Evolutionary conservation across 345 rosid species (phyloP).

Genomic region (Gossypium arboreum): DNA sequence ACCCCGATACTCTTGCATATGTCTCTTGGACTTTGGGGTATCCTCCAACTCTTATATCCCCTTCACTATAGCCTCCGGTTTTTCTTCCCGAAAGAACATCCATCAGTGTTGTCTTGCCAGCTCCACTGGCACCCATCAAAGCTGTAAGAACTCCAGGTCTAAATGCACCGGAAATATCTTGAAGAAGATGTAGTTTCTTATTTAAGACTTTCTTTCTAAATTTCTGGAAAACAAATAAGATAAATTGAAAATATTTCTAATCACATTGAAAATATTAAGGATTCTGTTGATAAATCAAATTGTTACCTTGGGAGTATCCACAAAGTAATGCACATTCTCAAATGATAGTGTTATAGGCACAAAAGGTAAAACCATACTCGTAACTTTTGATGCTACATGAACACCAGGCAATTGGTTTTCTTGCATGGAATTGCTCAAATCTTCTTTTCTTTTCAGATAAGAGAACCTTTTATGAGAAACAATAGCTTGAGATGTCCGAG

Average conservation of each 20-base stretch:
- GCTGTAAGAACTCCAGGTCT: constrained; percentile 78
- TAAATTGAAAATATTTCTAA: neutral
- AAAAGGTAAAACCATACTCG: constrained; percentile 56
- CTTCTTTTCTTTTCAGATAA: constrained; percentile 31
- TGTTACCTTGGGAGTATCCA: constrained; percentile 58
- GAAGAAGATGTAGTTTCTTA: constrained; percentile 61
- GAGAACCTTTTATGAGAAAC: neutral
- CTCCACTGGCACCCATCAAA: constrained; percentile 91
- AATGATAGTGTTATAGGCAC: constrained; percentile 54
- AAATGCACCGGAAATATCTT: constrained; percentile 57
- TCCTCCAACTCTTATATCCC: constrained; percentile 66
- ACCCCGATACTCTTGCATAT: constrained; percentile 76
- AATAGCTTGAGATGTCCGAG: constrained; percentile 20
- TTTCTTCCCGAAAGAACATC: constrained; percentile 63
- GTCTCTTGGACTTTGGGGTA: constrained; percentile 66
- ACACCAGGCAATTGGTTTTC: constrained; percentile 13
- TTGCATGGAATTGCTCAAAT: constrained; percentile 5
- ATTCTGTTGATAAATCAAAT: neutral
- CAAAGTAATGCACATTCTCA: constrained; percentile 50
- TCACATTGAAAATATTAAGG: neutral
- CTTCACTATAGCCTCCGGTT: constrained; percentile 57
- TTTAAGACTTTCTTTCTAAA: constrained; percentile 32
- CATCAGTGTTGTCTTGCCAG: constrained; percentile 81
- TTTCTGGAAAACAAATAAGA: constrained; percentile 32
- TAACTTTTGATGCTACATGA: constrained; percentile 6